phyloP scores from a whole-genome alignment of 208 protist genomes.

The Tritrichomonas musculus region DNA sequence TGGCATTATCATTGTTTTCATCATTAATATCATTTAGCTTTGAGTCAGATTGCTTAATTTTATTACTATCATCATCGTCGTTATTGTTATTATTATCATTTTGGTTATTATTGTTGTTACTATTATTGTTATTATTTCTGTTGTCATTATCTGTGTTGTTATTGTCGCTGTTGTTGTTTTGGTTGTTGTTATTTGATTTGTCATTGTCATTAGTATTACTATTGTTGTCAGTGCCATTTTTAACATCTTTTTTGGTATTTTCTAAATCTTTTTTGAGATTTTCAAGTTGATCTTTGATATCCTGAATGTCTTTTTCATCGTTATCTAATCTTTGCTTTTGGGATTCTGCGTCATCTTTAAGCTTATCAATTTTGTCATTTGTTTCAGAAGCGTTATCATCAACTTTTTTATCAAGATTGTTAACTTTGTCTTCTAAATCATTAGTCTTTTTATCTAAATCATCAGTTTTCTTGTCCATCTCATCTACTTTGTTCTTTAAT shows the following conservation, averaged over 20 bases:
- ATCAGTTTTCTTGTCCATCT: not conserved
- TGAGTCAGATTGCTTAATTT: no score
- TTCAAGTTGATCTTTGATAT: not conserved
- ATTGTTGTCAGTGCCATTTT: not conserved
- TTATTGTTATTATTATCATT: not conserved
- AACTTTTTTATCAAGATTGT: not conserved
- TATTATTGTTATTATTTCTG: not conserved
- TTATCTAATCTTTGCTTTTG: not conserved
- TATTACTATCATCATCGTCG: not conserved
- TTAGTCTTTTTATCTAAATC: not conserved
- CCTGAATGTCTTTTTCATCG: not conserved
- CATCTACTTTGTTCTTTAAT: not conserved
- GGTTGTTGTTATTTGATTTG: not conserved
- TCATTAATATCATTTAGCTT: not conserved
- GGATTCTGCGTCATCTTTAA: not conserved
- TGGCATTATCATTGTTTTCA: not conserved
- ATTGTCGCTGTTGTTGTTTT: not conserved
- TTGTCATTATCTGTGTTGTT: not conserved
- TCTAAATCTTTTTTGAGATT: not conserved
- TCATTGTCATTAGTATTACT: not conserved
- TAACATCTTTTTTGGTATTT: not conserved
- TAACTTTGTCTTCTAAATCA: not conserved
- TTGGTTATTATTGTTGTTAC: not conserved
- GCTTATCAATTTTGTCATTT: not conserved
- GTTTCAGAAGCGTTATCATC: not conserved